Base-by-base conservation (phyloP, 2,329 filamentous ascomycete species). In the Cladosporium cucumerinum region DNA sequence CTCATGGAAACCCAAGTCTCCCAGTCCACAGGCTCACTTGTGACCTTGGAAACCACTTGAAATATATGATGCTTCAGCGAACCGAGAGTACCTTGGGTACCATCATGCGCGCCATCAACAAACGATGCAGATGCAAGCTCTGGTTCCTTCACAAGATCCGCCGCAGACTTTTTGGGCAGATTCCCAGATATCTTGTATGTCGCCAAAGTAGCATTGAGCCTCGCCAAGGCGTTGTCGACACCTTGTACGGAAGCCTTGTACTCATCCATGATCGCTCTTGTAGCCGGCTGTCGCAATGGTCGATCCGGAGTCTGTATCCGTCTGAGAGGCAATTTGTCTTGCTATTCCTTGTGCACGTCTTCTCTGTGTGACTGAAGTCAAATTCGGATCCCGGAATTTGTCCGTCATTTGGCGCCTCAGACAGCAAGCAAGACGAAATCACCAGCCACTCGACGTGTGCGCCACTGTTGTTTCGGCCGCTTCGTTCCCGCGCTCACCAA, bases 191-290 rank as follows among this genome's bases (percentile, higher is more conserved):
- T 51, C 32, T 69, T 70, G 67, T 74, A 74, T 8, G 73, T 72
- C 12, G 68, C 71, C 46, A 75, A 62, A 21, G 73, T 75, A 49
- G 71, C 69, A 49, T 74, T 75, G 54, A 75, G 67, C 5, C 73
- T 66, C n/a, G 65, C 67, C 60, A 75, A 64, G 18, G 73, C 73
- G 26, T 68, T 70, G 57, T 75, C 73, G 16, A 74, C 72, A 57
- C 70, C 69, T 39, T 72, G 67, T 11, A 74, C 69, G 4, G 72
- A 72, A 28, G 68, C 68, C 54, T 70, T 68, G 65, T 74, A 73
- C 32, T 70, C 60, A 30, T 75, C 72, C 71, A 75, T 75, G 49
- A 23, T 54, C 12, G 18, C 48, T 43, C 32, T 30, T 48, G 49
- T 55, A 23, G 16, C 39, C 21, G 25, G 30, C 23, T n/a, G 16